These are phyloP conservation scores for Phytophthora constricta DNA, from an alignment of 352 stramenopile genomes.

Conservation along the genomic window DNA sequence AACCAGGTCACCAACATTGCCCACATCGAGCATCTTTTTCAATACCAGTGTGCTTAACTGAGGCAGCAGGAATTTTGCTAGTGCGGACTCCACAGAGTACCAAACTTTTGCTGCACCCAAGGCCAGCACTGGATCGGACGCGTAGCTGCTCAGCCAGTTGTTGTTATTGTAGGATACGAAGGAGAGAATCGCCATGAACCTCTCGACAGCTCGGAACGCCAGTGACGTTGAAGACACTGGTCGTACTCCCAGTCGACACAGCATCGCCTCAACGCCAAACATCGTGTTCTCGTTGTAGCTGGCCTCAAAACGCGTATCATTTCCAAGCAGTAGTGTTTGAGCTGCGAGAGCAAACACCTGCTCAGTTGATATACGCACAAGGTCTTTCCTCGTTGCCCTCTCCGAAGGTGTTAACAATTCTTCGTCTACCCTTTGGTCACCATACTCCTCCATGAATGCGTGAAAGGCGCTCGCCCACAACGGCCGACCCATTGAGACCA, in stretches of 20 bases:
- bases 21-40: background rate
- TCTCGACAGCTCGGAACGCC: background rate
- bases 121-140: conserved; percentile 24
- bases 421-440: background rate
- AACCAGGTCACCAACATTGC: background rate
- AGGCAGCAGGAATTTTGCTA: conserved; percentile 8
- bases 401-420: too few relatives aligned
- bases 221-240: conserved; percentile 15
- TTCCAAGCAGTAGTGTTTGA: background rate
- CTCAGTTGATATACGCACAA: background rate
- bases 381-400: too few relatives aligned
- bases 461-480: background rate
- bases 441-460: background rate
- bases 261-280: conserved; percentile 7
- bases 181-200: conserved; percentile 11
- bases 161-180: conserved; percentile 5
- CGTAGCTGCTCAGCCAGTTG: conserved; percentile 11
- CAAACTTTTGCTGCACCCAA: conserved; percentile 15
- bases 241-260: conserved; percentile 26
- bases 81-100: background rate
- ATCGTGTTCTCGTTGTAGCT: background rate
- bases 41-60: background rate
- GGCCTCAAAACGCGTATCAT: background rate
- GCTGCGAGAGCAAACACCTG: background rate
- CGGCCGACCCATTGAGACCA: background rate